A percentile compares a stretch with the other conserved stretches of the same genome.
phyloP scores from a whole-genome alignment of 164 flowering plant genomes.

The Magnolia changhungtana region DNA sequence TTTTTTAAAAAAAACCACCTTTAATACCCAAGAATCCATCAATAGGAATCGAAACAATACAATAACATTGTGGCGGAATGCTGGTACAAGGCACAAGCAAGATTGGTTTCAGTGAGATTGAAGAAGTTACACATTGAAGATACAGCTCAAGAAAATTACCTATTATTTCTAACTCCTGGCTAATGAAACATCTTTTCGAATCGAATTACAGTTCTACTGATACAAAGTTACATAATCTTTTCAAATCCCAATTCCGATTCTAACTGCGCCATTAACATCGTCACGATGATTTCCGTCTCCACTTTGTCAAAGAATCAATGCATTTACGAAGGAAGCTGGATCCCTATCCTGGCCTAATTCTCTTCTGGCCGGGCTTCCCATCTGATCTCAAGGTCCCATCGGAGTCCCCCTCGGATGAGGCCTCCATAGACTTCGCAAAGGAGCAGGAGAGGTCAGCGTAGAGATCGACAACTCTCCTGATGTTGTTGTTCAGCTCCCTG shows the following conservation, averaged over 20 bases:
- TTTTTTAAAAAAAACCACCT: no score
- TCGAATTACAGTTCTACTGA: background rate
- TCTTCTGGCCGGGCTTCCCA: slow-evolving; percentile 64
- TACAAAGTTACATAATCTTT: background rate
- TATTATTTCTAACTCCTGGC: background rate
- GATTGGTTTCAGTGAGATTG: background rate
- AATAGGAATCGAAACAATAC: background rate
- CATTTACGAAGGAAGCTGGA: background rate
- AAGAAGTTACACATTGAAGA: background rate
- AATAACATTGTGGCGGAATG: background rate
- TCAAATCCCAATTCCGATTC: background rate
- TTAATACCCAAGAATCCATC: background rate
- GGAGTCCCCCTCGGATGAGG: slow-evolving; percentile 72
- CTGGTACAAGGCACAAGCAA: background rate
- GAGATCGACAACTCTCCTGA: slow-evolving; percentile 70
- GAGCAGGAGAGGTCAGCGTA: slow-evolving; percentile 68
- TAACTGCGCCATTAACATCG: background rate
- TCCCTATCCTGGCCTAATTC: slow-evolving; percentile 53
- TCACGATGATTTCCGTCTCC: background rate
- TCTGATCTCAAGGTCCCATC: slow-evolving; percentile 48
- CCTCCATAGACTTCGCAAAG: slow-evolving; percentile 55
- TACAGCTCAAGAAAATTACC: background rate
- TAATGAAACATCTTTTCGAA: background rate
- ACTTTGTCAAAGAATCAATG: background rate
- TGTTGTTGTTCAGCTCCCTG: slow-evolving; percentile 78